phyloP scores from a whole-genome alignment of 768 basidiomycete genomes.

The Terana coerulea region DNA sequence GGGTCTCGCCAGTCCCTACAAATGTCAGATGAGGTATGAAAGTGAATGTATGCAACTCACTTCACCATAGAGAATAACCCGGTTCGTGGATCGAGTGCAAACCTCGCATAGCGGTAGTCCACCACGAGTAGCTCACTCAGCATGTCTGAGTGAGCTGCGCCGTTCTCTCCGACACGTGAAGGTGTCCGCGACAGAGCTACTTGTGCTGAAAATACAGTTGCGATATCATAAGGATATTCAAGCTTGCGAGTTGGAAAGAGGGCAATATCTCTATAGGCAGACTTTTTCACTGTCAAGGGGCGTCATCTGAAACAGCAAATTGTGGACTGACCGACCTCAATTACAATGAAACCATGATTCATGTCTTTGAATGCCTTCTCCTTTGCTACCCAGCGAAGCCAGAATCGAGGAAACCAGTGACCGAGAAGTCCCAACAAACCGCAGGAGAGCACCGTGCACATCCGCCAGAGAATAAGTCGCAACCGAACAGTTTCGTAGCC shows the following conservation, averaged over 20 bases:
- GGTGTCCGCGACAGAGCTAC: conserved; percentile 15
- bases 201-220: conserved; percentile 66
- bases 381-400: conserved; percentile 83
- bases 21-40: background rate
- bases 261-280: conserved; percentile 77
- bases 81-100: conserved; percentile 78
- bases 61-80: conserved; percentile 81
- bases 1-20: conserved; percentile 88
- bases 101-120: conserved; percentile 92
- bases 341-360: conserved; percentile 71
- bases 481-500: conserved; percentile 71
- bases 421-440: conserved; percentile 80
- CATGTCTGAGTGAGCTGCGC: conserved; percentile 32
- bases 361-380: conserved; percentile 81
- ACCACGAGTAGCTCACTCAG: conserved; percentile 60
- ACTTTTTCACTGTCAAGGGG: conserved; percentile 45
- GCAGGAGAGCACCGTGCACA: conserved; percentile 59
- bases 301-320: background rate
- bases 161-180: conserved; percentile 23
- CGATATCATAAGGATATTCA: conserved; percentile 71
- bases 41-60: conserved; percentile 37
- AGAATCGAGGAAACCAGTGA: conserved; percentile 89
- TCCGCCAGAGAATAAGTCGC: conserved; percentile 67
- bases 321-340: conserved; percentile 65
- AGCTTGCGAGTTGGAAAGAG: conserved; percentile 68